Base-by-base conservation (phyloP, 805 yeast species). In the Lipomyces orientalis region DNA sequence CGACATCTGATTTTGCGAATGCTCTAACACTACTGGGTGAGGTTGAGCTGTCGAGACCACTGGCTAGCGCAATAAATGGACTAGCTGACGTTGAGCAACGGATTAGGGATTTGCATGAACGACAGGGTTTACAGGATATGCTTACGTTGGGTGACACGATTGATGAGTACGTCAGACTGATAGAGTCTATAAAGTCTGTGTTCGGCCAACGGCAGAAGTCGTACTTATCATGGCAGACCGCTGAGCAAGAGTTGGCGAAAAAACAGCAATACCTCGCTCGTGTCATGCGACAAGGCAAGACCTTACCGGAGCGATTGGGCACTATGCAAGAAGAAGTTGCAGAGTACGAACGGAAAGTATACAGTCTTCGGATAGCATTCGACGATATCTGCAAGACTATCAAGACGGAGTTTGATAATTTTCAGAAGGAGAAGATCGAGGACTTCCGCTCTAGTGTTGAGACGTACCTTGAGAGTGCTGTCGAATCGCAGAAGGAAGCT, bases 401-500 rank as follows among this genome's bases (percentile, higher is more conserved):
- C 63, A 89, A 86, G 75, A 76, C 78, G 54, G 97, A 95, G 73
- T 79, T 94, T 34, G 83, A 81, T 19, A 75, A 77, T 16, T 91
- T 93, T 76, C 97, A 92, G 75, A 80, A 82, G 56, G 94, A 90
- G 65, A 90, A 88, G 73, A 84, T 91, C 46, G 87, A 85, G 51
- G 98, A 93, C 74, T 92, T 94, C 79, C 86, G 97, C 76, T 90
- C 90, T 74, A 86, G 93, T 69, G 90, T 94, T 62, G 99, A 95
- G 78, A 89, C 94, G 12, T 93, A 88, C 74, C 85, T 96, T 76
- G 98, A 95, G 78, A 87, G 95, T 62, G 86, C 95, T 31, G 90
- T 93, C 64, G 99, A 95, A 79, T 84, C 93, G 39, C 99, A 95
- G 79, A 95, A 95, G 79, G 97, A 93, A 77, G 87, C 81, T 9